Conservation (phyloP, 2,329 filamentous ascomycete genomes). For the Thielaviopsis euricoi region DNA sequence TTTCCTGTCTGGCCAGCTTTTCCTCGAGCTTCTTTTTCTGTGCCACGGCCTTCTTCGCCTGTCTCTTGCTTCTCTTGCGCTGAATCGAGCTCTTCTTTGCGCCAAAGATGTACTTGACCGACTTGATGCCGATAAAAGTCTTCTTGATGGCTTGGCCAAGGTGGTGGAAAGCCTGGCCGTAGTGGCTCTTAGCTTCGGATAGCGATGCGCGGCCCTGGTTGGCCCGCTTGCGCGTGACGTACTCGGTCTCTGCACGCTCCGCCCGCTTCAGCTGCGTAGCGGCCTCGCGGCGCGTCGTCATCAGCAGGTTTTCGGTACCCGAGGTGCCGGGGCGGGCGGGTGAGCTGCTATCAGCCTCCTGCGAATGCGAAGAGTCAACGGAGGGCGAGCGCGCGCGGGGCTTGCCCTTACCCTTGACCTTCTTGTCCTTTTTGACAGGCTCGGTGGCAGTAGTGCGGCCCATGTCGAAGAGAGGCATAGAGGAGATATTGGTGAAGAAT, state of each 20-base stretch:
- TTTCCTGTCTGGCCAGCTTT: constrained; percentile 16
- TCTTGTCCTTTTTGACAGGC: not conserved
- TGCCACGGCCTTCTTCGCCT: constrained; percentile 18
- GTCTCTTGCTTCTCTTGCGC: constrained; percentile 18
- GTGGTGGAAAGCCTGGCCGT: constrained; percentile 21
- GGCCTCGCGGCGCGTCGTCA: constrained; percentile 22
- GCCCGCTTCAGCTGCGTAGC: constrained; percentile 23
- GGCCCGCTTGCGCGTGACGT: constrained; percentile 25
- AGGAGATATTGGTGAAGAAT: not conserved
- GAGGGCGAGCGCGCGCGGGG: not conserved
- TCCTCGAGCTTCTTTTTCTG: constrained; percentile 22
- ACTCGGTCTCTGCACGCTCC: constrained; percentile 24
- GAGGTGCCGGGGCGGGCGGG: constrained; percentile 24
- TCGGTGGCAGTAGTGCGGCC: constrained; percentile 1
- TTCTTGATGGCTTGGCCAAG: constrained; percentile 21
- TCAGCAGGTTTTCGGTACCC: constrained; percentile 26
- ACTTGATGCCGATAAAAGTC: constrained; percentile 18
- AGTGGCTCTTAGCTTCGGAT: constrained; percentile 24
- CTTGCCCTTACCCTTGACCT: not conserved
- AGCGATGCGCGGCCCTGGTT: constrained; percentile 22
- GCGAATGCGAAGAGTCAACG: not conserved
- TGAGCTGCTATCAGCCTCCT: not conserved
- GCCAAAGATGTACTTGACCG: constrained; percentile 21
- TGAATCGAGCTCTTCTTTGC: constrained; percentile 22
- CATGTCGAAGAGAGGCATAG: constrained; percentile 8